Evolutionary conservation across 345 rosid genomes (phyloP), one percentile per base, ranked within the genome.

Genomic region (Combretum micranthum): DNA sequence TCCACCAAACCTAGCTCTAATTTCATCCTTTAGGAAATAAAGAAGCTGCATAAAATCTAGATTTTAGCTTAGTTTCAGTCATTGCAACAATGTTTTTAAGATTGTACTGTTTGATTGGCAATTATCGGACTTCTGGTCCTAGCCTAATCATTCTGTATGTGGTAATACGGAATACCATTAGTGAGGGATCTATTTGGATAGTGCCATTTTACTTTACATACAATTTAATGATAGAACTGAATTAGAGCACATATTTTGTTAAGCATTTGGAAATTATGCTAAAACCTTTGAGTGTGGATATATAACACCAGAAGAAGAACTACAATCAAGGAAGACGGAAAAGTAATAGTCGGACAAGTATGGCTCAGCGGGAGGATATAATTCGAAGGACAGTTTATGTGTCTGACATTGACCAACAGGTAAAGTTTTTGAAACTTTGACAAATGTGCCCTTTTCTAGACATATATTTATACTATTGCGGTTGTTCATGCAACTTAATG

Each of bases 341-440:
- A 60, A 64, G 79, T 73, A 90, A 83, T 52, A 75, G 80, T 64
- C 68, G 96, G 61, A 90, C 96, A 55, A 80, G 83, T 75, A 75
- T 80, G 87, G 97, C 97, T 61, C 97, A 90, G 77, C 63, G 83
- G 25, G 96, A 90, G 32, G 97, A 90, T 65, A 73, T 90, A 44
- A 85, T 90, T 50, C 74, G 91, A 20, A 74, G 89, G 80, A 90
- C 97, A 18, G 94, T 90, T 12, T 90, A 87, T 50, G 97, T 90
- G 46, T 87, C 97, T 69, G 97, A 90, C 76, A 85, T 90, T 53
- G 96, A 87, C 67, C 94, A 85, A 58, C 97, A 90, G 91, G 97
- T 87, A 53, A 6, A 22, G 42, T 20, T n/a, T 51, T n/a, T 14
- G 20, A 9, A 44, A 45, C 15, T 74, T 11, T 72, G 59, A 44